phyloP scores from a whole-genome alignment of 129 eudicot species.

The Escallonia rubra region DNA sequence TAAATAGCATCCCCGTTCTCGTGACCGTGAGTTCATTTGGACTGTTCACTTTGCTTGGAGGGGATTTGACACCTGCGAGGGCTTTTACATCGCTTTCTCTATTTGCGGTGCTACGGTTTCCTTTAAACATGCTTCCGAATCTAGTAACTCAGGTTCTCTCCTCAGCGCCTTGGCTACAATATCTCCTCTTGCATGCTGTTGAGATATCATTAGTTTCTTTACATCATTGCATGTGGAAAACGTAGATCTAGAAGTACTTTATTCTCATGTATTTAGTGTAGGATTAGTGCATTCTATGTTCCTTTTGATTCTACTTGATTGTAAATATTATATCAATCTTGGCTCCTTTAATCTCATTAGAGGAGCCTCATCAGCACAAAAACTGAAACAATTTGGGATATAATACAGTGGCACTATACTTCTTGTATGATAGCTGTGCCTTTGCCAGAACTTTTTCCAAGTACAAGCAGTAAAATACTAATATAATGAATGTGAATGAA shows the following conservation, averaged over 20 bases:
- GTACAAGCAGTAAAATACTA: too few species aligned
- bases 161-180: slow-evolving; percentile 5
- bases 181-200: slow-evolving; percentile 5
- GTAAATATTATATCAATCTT: not conserved
- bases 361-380: too few species aligned
- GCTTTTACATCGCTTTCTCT: slow-evolving; percentile 92
- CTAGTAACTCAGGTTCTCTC: slow-evolving; percentile 68
- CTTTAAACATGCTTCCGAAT: slow-evolving; percentile 83
- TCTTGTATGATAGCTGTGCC: too few species aligned
- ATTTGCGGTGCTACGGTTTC: slow-evolving; percentile 84
- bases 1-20: slow-evolving; percentile 90
- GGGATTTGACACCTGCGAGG: slow-evolving; percentile 91
- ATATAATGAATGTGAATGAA: too few species aligned
- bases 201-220: slow-evolving; percentile 5
- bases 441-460: too few species aligned
- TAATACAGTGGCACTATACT: not conserved
- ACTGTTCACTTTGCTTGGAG: slow-evolving; percentile 82
- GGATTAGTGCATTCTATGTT: too few species aligned
- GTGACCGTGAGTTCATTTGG: slow-evolving; percentile 93
- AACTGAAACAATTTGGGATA: not conserved
- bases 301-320: too few species aligned
- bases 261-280: not conserved
- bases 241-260: not conserved
- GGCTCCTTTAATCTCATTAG: not conserved
- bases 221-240: not conserved